Evolutionary conservation across 2,329 filamentous ascomycete species (phyloP), one percentile per base, ranked within the genome.

Genomic region (Knufia petricola): DNA sequence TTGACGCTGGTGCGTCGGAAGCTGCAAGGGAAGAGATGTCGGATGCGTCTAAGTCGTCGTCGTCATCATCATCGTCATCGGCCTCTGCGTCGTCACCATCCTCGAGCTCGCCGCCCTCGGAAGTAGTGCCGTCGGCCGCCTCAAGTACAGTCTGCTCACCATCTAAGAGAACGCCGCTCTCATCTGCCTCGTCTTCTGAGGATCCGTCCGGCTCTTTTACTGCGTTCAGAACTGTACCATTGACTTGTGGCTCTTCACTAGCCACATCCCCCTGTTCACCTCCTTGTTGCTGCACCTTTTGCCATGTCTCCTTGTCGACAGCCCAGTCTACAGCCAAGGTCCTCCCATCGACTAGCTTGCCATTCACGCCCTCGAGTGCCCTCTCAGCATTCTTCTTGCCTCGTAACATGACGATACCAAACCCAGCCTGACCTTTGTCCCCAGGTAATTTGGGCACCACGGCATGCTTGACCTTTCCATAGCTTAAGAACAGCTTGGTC

Each of bases 321-420:
- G 94, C 90, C 87, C 87, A 98, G 68, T 98, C 92, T 4, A 98
- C 92, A 23, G 90, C 92, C 52, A 98, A 67, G 7, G 82, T 84
- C 59, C 92, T 78, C 1, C 89, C 92, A 63, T 95, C 89, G 17
- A 98, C 76, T 52, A 85, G 79, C 64, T 87, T 95, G 50, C 90
- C 92, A 66, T 96, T 98, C 57, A 96, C 73, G 19, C 76, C 80
- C 51, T 84, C 80, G 50, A 98, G 74, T 1, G 92, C 92, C 64
- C 82, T 87, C 66, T 96, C 86, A 0, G 92, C 90, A 65, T 96
- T 95, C 68, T 88, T 90, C 61, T 77, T 82, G 36, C 89, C 87
- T 51, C 89, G 77, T 65, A 98, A 75, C 9, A 90, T 84, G 52
- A 98, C 82, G 61, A 98, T 95, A 3, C 89, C 92, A 61, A 96